phyloP scores from a whole-genome alignment of 768 basidiomycete genomes.

The Fomitopsis pulvina region DNA sequence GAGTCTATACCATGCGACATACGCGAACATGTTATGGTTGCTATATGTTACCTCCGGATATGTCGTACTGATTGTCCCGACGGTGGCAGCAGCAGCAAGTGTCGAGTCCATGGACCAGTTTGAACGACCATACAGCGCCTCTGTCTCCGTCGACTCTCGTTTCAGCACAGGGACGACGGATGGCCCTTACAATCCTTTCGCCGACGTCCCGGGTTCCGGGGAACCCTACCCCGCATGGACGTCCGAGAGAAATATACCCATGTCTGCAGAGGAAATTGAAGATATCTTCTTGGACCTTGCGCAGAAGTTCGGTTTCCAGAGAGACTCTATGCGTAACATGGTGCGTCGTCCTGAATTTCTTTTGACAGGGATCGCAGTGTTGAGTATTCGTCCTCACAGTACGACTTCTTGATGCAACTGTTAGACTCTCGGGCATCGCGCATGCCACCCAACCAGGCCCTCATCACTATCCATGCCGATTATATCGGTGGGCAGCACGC shows the following conservation, averaged over 20 bases:
- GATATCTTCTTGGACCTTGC: constrained; percentile 97
- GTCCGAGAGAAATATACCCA: constrained; percentile 86
- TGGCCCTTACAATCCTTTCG: constrained; percentile 19
- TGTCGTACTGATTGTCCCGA: constrained; percentile 7
- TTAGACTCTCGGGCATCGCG: constrained; percentile 97
- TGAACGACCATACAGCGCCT: constrained; percentile 23
- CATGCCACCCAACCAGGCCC: constrained; percentile 94
- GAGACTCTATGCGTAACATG: constrained; percentile 95
- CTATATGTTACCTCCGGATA: background rate
- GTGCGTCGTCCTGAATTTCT: constrained; percentile 30
- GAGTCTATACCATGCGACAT: too few relatives aligned
- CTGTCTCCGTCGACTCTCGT: constrained; percentile 31
- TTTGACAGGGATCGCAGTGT: background rate
- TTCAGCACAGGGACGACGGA: constrained; percentile 19
- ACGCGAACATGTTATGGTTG: background rate
- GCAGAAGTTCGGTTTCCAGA: constrained; percentile 98
- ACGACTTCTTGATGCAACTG: constrained; percentile 96
- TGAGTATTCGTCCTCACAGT: constrained; percentile 40
- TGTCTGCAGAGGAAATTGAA: constrained; percentile 97
- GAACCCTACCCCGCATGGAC: constrained; percentile 96
- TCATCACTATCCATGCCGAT: constrained; percentile 95
- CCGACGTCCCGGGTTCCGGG: constrained; percentile 23
- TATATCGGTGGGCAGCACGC: constrained; percentile 99
- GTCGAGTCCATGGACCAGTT: constrained; percentile 24
- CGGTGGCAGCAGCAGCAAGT: constrained; percentile 20